phyloP scores from a whole-genome alignment of 1,284 basidiomycete species.

The Anthracocystis walkeri region DNA sequence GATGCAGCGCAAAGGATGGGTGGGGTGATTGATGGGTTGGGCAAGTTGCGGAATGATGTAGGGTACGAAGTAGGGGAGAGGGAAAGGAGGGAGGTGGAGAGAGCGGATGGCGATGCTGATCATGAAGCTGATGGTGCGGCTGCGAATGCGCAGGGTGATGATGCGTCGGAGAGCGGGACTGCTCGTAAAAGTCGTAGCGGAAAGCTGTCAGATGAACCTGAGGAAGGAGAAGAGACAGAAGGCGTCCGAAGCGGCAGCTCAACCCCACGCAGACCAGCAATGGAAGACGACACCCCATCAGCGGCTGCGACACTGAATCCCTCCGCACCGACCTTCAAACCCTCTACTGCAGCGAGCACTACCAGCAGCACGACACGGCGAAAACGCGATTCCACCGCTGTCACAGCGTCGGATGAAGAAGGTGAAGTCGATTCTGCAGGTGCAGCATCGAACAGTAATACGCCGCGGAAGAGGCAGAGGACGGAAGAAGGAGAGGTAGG shows the following conservation, averaged over 20 bases:
- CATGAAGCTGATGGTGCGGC: constrained; percentile 11
- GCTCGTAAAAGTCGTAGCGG: neutral
- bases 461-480: constrained; percentile 45
- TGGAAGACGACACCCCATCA: constrained; percentile 2
- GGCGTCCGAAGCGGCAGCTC: constrained; percentile 25
- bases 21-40: constrained; percentile 16
- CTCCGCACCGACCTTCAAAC: constrained; percentile 28
- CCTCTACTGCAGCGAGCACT: constrained; percentile 2
- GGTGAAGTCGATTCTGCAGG: constrained; percentile 24
- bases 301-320: constrained; percentile 16
- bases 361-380: constrained; percentile 7
- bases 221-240: constrained; percentile 40
- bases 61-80: constrained; percentile 56
- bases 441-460: constrained; percentile 36
- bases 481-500: constrained; percentile 43
- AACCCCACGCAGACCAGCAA: constrained; percentile 7
- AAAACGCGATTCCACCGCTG: constrained; percentile 37
- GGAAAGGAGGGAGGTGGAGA: constrained; percentile 52
- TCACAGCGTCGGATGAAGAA: constrained; percentile 40
- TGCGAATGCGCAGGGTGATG: constrained; percentile 7
- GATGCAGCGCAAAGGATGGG: constrained; percentile 23
- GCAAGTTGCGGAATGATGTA: constrained; percentile 37
- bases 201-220: constrained; percentile 17
- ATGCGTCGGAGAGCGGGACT: constrained; percentile 7
- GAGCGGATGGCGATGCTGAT: constrained; percentile 47